These are phyloP conservation scores for Echinochloa phyllopogon DNA, from an alignment of 176 grass and related monocot species.

Conservation along the genomic window DNA sequence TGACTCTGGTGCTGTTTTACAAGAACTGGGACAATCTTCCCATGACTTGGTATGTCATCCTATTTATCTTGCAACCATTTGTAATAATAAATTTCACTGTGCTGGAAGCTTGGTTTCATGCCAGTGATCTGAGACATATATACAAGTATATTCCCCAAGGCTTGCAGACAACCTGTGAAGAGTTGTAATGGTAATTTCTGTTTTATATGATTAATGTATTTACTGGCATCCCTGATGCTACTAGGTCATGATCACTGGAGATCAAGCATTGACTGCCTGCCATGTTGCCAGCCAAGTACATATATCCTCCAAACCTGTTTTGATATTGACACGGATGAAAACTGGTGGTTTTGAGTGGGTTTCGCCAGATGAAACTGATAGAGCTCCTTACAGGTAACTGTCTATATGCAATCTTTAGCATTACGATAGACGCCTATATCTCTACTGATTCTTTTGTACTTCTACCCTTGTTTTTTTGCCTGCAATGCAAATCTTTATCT, in stretches of 20 bases:
- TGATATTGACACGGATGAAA: slow-evolving; percentile 74
- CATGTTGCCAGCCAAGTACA: slow-evolving; percentile 97
- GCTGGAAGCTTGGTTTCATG: neutral
- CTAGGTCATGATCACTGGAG: slow-evolving; percentile 98
- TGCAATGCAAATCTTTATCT: slow-evolving; percentile 1
- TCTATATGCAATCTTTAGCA: slow-evolving; percentile 8
- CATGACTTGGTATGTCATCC: slow-evolving; percentile 90
- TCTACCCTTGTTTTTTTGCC: neutral
- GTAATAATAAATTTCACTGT: neutral
- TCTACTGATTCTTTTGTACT: neutral
- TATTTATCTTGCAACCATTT: neutral
- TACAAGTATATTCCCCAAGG: slow-evolving; percentile 2
- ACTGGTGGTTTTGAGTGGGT: slow-evolving; percentile 79
- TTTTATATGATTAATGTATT: slow-evolving; percentile 44
- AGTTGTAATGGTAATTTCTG: slow-evolving; percentile 1
- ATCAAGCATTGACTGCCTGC: slow-evolving; percentile 96
- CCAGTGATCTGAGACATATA: slow-evolving; percentile 3
- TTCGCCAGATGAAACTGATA: slow-evolving; percentile 95
- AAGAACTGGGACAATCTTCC: slow-evolving; percentile 83
- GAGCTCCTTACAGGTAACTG: slow-evolving; percentile 74
- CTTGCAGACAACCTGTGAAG: neutral
- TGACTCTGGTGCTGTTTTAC: slow-evolving; percentile 81
- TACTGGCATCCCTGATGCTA: slow-evolving; percentile 37
- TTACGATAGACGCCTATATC: neutral
- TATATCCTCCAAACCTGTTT: slow-evolving; percentile 76